Percentiles rank a stretch among this genome's conserved stretches.
phyloP scores from a whole-genome alignment of 352 stramenopile species.

The Pythium aquatile region DNA sequence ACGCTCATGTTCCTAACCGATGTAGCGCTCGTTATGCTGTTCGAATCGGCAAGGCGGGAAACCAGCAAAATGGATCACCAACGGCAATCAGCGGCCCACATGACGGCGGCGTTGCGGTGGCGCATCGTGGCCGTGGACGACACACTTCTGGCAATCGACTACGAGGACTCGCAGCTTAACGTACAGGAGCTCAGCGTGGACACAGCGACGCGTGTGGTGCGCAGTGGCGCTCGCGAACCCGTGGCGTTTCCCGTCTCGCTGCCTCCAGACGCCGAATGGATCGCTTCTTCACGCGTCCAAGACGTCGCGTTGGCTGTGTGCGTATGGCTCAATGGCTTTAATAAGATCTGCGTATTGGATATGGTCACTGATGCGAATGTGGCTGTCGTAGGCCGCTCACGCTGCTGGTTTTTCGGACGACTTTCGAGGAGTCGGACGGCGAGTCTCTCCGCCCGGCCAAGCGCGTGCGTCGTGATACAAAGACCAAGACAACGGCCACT shows the following conservation, averaged over 20 bases:
- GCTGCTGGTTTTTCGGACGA: constrained; percentile 16
- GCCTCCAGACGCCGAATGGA: constrained; percentile 6
- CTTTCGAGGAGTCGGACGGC: neutral
- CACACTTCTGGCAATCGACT: constrained; percentile 13
- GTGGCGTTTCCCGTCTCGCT: neutral
- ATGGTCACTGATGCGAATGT: neutral
- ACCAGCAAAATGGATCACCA: constrained; percentile 13
- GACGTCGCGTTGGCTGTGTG: constrained; percentile 14
- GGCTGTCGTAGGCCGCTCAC: constrained; percentile 4
- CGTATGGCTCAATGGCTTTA: neutral
- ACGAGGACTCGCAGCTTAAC: constrained; percentile 5
- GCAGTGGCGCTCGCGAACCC: constrained; percentile 3
- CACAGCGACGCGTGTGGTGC: constrained; percentile 12
- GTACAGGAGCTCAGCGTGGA: constrained; percentile 13
- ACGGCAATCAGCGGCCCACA: neutral
- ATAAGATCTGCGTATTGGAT: neutral
- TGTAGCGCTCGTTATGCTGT: neutral
- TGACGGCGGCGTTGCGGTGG: constrained; percentile 17
- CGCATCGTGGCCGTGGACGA: constrained; percentile 19
- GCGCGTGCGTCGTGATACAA: constrained; percentile 15
- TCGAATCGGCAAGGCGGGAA: constrained; percentile 12
- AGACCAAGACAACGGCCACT: neutral
- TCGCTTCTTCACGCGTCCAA: constrained; percentile 12
- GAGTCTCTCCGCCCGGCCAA: constrained; percentile 6
- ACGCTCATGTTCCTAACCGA: neutral